Conservation (phyloP, 2,329 filamentous ascomycete genomes). For the Parastagonospora nodorum region DNA sequence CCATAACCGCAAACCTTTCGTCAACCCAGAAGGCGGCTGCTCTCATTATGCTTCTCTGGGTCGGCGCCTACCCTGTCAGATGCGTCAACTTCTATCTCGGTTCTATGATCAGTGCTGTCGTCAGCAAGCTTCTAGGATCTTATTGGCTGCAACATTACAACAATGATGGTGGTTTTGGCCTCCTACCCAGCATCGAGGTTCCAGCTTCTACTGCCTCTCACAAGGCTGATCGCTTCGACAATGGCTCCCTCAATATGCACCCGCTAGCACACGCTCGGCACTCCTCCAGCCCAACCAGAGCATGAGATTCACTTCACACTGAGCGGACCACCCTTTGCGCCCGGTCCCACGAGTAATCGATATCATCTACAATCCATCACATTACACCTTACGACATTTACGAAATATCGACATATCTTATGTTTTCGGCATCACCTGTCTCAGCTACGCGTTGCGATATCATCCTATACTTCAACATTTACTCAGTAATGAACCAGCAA, state of each 20-base stretch:
- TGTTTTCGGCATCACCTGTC: too few relatives aligned
- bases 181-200: slow-evolving; percentile 26
- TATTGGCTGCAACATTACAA: slow-evolving; percentile 20
- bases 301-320: too few relatives aligned
- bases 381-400: too few relatives aligned
- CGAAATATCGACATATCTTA: too few relatives aligned
- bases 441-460: too few relatives aligned
- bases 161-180: slow-evolving; percentile 12
- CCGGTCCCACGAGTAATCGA: too few relatives aligned
- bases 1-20: slow-evolving; percentile 4
- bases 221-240: background rate
- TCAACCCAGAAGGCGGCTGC: slow-evolving; percentile 20
- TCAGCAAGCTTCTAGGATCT: slow-evolving; percentile 10
- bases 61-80: slow-evolving; percentile 23
- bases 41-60: slow-evolving; percentile 19
- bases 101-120: background rate
- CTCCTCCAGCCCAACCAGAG: too few relatives aligned
- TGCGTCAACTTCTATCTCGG: slow-evolving; percentile 19
- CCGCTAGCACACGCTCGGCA: background rate
- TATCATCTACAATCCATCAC: too few relatives aligned
- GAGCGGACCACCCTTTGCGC: too few relatives aligned
- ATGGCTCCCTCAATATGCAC: background rate
- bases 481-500: too few relatives aligned
- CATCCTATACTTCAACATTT: too few relatives aligned
- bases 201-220: background rate